These are phyloP conservation scores for Comarum palustre DNA, from an alignment of 306 rosid genomes.

Conservation along the genomic window DNA sequence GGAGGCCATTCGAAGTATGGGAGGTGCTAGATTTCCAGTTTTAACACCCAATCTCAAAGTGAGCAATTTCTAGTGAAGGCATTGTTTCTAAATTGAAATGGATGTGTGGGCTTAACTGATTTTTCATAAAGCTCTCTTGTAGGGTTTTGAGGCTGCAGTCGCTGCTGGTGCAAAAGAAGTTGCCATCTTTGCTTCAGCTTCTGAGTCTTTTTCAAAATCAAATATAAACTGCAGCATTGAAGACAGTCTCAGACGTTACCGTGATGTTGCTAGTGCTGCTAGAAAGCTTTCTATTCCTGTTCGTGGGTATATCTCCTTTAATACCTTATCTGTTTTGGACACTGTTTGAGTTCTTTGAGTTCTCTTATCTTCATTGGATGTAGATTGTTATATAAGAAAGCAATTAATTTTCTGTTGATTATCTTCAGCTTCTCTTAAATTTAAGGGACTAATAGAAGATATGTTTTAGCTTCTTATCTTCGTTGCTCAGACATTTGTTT, in stretches of 20 bases:
- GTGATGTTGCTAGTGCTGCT: constrained; percentile 67
- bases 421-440: too few species aligned
- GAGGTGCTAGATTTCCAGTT: constrained; percentile 76
- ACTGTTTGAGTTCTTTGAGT: neutral
- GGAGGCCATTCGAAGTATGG: constrained; percentile 59
- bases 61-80: constrained; percentile 26
- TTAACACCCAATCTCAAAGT: constrained; percentile 85
- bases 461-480: too few species aligned
- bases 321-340: neutral
- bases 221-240: constrained; percentile 77
- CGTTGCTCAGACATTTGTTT: too few species aligned
- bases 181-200: constrained; percentile 87
- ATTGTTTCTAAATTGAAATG: neutral
- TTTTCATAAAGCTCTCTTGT: constrained; percentile 15
- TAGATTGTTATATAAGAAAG: too few species aligned
- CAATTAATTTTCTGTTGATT: too few species aligned
- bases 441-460: too few species aligned
- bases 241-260: constrained; percentile 69
- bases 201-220: constrained; percentile 81
- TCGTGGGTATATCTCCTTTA: constrained; percentile 62
- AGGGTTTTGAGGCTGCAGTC: constrained; percentile 93
- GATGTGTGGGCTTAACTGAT: constrained; percentile 15
- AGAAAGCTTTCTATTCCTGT: constrained; percentile 63
- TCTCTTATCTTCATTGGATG: neutral
- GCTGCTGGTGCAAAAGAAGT: constrained; percentile 93